These are phyloP conservation scores for Claviceps humidiphila DNA, from an alignment of 2,329 filamentous ascomycete genomes.

Conservation along the genomic window DNA sequence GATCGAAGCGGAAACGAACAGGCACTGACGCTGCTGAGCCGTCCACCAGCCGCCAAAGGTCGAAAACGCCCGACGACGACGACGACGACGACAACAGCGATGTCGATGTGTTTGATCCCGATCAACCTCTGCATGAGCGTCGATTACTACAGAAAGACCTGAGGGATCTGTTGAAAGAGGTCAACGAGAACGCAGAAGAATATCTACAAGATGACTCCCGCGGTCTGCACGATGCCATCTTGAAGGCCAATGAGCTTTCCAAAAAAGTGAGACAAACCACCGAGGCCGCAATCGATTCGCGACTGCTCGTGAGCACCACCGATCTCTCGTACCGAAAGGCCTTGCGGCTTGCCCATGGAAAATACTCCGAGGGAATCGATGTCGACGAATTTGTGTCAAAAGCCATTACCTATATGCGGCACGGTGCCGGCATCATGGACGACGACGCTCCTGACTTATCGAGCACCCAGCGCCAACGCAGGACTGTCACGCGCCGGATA, in stretches of 20 bases:
- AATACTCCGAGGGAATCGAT: slow-evolving; percentile 62
- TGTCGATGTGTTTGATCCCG: slow-evolving; percentile 57
- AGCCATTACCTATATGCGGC: slow-evolving; percentile 76
- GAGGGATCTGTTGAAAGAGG: slow-evolving; percentile 48
- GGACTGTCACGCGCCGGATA: slow-evolving; percentile 15
- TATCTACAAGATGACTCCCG: slow-evolving; percentile 52
- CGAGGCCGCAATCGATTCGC: slow-evolving; percentile 81
- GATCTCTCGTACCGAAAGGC: slow-evolving; percentile 73
- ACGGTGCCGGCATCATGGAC: slow-evolving; percentile 42
- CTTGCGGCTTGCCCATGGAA: slow-evolving; percentile 59
- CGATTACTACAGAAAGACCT: slow-evolving; percentile 56
- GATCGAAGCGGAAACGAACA: slow-evolving; percentile 20
- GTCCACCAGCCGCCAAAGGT: slow-evolving; percentile 12
- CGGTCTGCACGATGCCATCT: slow-evolving; percentile 52
- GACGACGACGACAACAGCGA: slow-evolving; percentile 7
- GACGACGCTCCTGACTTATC: slow-evolving; percentile 37
- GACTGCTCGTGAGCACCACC: slow-evolving; percentile 67
- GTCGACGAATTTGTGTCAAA: slow-evolving; percentile 86
- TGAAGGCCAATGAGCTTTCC: slow-evolving; percentile 51
- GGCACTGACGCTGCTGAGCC: slow-evolving; percentile 12
- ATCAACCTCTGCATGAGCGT: slow-evolving; percentile 64
- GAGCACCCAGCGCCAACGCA: slow-evolving; percentile 33
- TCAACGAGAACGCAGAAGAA: slow-evolving; percentile 59
- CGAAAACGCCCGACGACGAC: slow-evolving; percentile 4
- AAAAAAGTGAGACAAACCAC: slow-evolving; percentile 69